These are phyloP conservation scores for Epichloe festucae DNA, from an alignment of 2,329 filamentous ascomycete species.

Conservation along the genomic window DNA sequence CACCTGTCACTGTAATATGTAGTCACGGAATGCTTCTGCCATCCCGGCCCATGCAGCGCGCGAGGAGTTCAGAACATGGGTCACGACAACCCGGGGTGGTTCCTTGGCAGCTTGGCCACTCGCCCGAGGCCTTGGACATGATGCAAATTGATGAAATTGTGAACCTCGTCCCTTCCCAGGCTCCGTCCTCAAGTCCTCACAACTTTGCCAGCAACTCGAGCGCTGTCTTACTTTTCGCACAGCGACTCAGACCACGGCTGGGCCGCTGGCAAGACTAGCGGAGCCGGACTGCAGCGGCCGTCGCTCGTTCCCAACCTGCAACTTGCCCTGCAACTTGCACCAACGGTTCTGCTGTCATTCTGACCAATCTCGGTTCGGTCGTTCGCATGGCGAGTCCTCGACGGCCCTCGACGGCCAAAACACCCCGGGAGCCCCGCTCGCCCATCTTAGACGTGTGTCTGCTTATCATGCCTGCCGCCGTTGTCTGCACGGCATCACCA, in stretches of 20 bases:
- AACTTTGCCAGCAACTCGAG: not conserved
- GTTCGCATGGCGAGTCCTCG: not conserved
- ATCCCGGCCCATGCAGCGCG: no score
- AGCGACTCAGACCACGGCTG: not conserved
- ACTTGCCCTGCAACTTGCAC: not conserved
- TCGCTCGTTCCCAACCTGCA: not conserved
- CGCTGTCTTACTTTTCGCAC: not conserved
- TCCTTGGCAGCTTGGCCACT: not conserved
- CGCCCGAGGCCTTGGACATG: not conserved
- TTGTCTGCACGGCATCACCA: slow-evolving; percentile 4
- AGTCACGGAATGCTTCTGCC: not conserved
- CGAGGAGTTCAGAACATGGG: no score
- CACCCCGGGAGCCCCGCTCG: slow-evolving; percentile 1
- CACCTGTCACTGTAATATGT: no score
- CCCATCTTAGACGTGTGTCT: not conserved
- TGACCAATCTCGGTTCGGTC: no score
- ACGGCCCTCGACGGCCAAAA: not conserved
- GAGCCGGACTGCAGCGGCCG: not conserved
- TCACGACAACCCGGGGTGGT: no score
- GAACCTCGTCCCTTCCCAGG: not conserved
- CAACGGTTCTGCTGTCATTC: no score
- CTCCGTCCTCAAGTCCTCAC: not conserved
- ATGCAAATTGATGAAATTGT: no score
- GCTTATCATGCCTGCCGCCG: not conserved
- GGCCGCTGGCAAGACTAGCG: not conserved